Percentiles rank a stretch among this genome's conserved stretches.
Conservation (phyloP, 257 asterid genomes). For the Salvia hispanica region DNA sequence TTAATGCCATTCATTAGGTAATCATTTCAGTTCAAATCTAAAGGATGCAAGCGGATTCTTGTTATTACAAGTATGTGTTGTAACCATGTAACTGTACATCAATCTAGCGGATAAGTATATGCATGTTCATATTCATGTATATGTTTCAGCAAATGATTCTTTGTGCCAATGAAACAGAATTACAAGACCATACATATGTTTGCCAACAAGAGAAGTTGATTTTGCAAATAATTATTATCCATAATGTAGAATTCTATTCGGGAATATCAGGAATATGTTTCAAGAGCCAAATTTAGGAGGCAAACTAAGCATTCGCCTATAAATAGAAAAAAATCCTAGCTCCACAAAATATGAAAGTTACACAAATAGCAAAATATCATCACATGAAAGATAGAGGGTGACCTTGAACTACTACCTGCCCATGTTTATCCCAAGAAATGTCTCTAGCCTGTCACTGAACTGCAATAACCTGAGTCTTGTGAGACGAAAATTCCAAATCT, state of each 20-base stretch:
- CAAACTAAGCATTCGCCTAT: slow-evolving; percentile 22
- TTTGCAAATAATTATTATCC: slow-evolving; percentile 14
- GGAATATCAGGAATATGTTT: not conserved
- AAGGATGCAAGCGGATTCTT: slow-evolving; percentile 22
- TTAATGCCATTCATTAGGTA: slow-evolving; percentile 23
- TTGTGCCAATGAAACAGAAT: slow-evolving; percentile 23
- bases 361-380: slow-evolving; percentile 27
- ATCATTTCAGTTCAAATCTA: slow-evolving; percentile 19
- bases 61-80: slow-evolving; percentile 4
- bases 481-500: slow-evolving; percentile 75
- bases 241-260: slow-evolving; percentile 13
- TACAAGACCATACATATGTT: slow-evolving; percentile 16
- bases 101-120: not conserved
- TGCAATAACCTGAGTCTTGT: slow-evolving; percentile 80
- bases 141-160: not conserved
- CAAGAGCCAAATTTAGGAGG: slow-evolving; percentile 18
- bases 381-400: slow-evolving; percentile 32
- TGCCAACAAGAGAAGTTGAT: slow-evolving; percentile 20
- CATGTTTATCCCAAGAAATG: slow-evolving; percentile 93
- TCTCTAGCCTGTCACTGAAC: slow-evolving; percentile 85
- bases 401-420: slow-evolving; percentile 74
- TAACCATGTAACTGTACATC: slow-evolving; percentile 9
- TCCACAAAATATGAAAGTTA: slow-evolving; percentile 23
- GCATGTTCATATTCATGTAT: not conserved
- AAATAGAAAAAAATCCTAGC: slow-evolving; percentile 10